Evolutionary conservation across 1,284 basidiomycete genomes (phyloP).

Genomic region (Mycocalia duriaeana): DNA sequence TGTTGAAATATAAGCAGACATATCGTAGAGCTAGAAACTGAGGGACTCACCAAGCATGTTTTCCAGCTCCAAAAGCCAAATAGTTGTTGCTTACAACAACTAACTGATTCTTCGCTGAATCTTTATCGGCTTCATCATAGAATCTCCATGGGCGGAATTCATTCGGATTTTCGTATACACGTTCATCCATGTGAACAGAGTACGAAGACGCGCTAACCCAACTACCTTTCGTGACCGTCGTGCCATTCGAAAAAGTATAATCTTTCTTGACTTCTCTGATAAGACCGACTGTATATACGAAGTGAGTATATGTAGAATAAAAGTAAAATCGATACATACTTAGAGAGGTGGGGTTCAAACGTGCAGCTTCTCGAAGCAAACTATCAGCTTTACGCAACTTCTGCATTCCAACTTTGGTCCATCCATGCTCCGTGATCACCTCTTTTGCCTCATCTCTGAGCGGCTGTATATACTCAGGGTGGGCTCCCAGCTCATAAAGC

Average conservation of each 20-base stretch:
- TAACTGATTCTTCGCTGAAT: too few relatives aligned
- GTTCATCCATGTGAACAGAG: constrained; percentile 21
- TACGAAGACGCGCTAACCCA: constrained; percentile 19
- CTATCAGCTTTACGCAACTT: constrained; percentile 44
- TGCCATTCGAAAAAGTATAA: constrained; percentile 39
- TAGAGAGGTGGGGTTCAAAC: constrained; percentile 22
- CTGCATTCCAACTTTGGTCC: constrained; percentile 36
- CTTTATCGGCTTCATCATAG: constrained; percentile 6
- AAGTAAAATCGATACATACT: background rate
- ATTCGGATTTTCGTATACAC: constrained; percentile 8
- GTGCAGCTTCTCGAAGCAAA: constrained; percentile 39
- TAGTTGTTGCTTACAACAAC: constrained; percentile 19
- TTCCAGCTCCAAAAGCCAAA: constrained; percentile 23
- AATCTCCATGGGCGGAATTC: constrained; percentile 15
- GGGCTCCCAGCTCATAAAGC: constrained; percentile 27
- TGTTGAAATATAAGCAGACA: too few relatives aligned
- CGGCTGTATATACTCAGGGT: constrained; percentile 31
- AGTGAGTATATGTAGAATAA: background rate
- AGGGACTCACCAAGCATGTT: too few relatives aligned
- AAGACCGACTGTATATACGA: constrained; percentile 22
- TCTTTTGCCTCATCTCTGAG: constrained; percentile 41
- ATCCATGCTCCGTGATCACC: constrained; percentile 33
- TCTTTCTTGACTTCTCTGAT: constrained; percentile 28
- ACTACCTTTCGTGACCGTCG: constrained; percentile 32
- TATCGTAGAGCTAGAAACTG: too few relatives aligned